These are phyloP conservation scores for Batrachochytrium dendrobatidis DNA, from an alignment of 371 early-diverging fungal species.

Conservation along the genomic window DNA sequence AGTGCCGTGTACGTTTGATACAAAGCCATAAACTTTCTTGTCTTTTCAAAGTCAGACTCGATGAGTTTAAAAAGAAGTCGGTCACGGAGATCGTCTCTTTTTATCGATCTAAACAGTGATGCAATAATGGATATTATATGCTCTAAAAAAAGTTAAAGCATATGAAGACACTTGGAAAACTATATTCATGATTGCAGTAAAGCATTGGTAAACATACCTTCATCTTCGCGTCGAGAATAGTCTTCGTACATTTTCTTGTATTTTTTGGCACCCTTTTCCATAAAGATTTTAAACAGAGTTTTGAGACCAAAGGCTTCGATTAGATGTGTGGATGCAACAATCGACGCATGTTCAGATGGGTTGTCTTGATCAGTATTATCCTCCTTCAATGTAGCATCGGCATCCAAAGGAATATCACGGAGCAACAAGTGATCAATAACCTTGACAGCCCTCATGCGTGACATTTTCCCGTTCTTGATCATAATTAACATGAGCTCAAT, in stretches of 20 bases:
- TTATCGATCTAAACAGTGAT: constrained; percentile 47
- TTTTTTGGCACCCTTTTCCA: constrained; percentile 64
- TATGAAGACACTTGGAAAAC: constrained; percentile 4
- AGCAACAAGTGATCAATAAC: constrained; percentile 77
- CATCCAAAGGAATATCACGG: constrained; percentile 8
- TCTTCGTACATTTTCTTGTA: constrained; percentile 43
- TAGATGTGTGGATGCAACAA: constrained; percentile 28
- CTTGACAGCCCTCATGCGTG: constrained; percentile 76
- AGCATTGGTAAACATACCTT: constrained; percentile 34
- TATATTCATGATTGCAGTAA: neutral
- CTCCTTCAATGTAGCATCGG: too few species aligned
- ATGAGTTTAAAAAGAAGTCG: constrained; percentile 79
- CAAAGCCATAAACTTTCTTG: constrained; percentile 70
- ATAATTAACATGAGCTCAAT: constrained; percentile 86
- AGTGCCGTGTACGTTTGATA: constrained; percentile 21
- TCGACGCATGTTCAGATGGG: neutral
- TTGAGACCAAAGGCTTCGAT: constrained; percentile 74
- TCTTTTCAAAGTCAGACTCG: constrained; percentile 68
- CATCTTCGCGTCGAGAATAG: constrained; percentile 58
- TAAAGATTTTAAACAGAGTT: constrained; percentile 69
- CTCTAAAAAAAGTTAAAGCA: constrained; percentile 37
- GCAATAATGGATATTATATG: constrained; percentile 75
- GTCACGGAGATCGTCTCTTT: constrained; percentile 46
- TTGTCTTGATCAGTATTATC: too few species aligned
- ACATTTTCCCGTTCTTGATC: constrained; percentile 64